Base-by-base conservation (phyloP, 805 yeast genomes). In the Candida qinlingensis region DNA sequence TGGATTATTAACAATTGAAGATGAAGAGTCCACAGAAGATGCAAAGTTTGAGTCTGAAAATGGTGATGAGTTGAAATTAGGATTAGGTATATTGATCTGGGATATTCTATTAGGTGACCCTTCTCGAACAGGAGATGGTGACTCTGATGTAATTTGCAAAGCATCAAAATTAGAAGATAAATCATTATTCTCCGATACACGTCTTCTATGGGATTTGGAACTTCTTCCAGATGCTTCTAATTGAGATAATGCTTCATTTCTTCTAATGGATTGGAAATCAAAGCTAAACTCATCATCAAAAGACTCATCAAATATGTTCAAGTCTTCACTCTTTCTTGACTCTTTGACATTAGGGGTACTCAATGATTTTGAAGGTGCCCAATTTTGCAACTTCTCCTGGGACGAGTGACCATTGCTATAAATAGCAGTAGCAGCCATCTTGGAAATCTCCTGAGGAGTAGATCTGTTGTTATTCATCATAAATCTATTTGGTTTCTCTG, bases 391-490 rank as follows among this genome's bases (percentile, higher is more conserved):
- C 33, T 25, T 47, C 35, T 42, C 45, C 25, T 39, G 41, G 1
- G 47, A 45, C 25, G 39, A 12, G 34, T 27, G 25, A 26, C 7
- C 13, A 12, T 41, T 33, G 44, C 35, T 28, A 37, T 36, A 47
- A 37, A 51, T 47, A 5, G 44, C 43, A 29, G 50, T 57, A 3
- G 68, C 68, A 19, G 68, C 66, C 8, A 60, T 52, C 47, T 51
- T 58, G 7, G 68, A 62, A 34, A 55, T 45, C 5, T 52, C 53
- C 1, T 58, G 55, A 3, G 60, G 50, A n/a, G 39, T 52, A 6
- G 54, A 30, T 31, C 44, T 42, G 35, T 54, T 49, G 26, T 44
- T 47, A 39, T 46, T 54, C 7, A 45, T 43, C 45, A 51, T 49
- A 49, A 54, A 43, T 34, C 46, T 54, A 34, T 56, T 49, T 0